Evolutionary conservation across 768 basidiomycete species (phyloP).

Genomic region (Phallus indusiatus): DNA sequence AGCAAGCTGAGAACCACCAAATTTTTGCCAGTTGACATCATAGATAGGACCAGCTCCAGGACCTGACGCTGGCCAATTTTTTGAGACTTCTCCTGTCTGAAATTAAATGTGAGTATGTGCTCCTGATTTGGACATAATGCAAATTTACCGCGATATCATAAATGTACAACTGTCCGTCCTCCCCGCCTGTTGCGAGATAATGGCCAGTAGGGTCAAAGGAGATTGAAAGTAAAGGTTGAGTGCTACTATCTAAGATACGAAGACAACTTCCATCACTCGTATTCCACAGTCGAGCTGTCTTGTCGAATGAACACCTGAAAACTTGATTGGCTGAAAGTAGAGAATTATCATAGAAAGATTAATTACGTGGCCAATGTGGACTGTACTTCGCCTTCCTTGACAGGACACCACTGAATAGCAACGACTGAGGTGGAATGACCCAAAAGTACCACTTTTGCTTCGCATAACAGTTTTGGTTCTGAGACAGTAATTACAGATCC

Average conservation of each 20-base stretch:
- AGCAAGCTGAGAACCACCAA: background rate
- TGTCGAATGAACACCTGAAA: slow-evolving; percentile 68
- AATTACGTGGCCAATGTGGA: slow-evolving; percentile 67
- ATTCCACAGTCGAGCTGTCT: slow-evolving; percentile 77
- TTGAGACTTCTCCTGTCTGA: slow-evolving; percentile 11
- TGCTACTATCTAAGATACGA: slow-evolving; percentile 62
- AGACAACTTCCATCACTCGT: slow-evolving; percentile 67
- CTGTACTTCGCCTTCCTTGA: slow-evolving; percentile 35
- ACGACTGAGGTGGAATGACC: slow-evolving; percentile 64
- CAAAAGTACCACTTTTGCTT: slow-evolving; percentile 30
- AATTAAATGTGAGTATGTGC: background rate
- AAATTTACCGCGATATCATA: slow-evolving; percentile 55
- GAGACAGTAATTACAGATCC: slow-evolving; percentile 14
- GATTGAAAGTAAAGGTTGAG: slow-evolving; percentile 60
- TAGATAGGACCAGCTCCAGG: slow-evolving; percentile 6
- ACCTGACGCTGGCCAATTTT: slow-evolving; percentile 9
- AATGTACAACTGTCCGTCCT: slow-evolving; percentile 67
- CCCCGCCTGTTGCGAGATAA: slow-evolving; percentile 67
- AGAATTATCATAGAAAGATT: background rate
- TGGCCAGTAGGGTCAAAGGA: slow-evolving; percentile 67
- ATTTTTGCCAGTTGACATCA: slow-evolving; percentile 9
- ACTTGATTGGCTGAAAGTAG: no score
- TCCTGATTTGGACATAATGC: background rate
- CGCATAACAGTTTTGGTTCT: slow-evolving; percentile 33
- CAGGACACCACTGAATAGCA: slow-evolving; percentile 61